Base-by-base conservation (phyloP, 305 asterid species). In the Fraxinus velutina region DNA sequence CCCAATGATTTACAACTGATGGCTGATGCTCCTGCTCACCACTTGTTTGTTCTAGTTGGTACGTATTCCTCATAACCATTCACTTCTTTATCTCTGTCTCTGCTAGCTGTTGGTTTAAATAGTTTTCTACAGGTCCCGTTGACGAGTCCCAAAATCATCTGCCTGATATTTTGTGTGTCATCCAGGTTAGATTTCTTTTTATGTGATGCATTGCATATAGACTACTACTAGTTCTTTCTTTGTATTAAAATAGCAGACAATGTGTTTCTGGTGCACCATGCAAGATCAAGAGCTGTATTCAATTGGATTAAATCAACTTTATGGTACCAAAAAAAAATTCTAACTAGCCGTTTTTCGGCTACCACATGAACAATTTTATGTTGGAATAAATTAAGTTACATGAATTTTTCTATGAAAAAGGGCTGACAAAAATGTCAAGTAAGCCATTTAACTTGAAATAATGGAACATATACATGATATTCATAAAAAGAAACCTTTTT, bases 21-120 rank as follows among this genome's bases (percentile, higher is more conserved):
- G 93, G 98, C 99, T 70, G 99, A 95, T 92, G 99, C 99, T 86
- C 99, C 98, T 5, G 98, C 98, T 21, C 98, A 95, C 90, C 98
- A 91, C 87, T 89, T 95, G 89, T 93, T 95, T 92, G 99, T 94
- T 85, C 89, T 95, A 80, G 96, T 93, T 87, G 99, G 99, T 95
- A 92, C 76, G 24, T n/a, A 52, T 80, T 68, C 68, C 76, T 76
- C 78, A n/a, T 36, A 44, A 50, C 82, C 10, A 22, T 77, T 79
- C 22, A 24, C 73, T 81, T 73, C 32, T 1, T 77, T 55, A 10
- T 71, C 32, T 68, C 29, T 50, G 19, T 79, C 17, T 24, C 32
- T 74, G 79, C 76, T 77, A 32, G 73, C 33, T 57, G 72, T 83
- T 36, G 37, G 78, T 78, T 83, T 75, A 85, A 84, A 66, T 78